Base-by-base conservation (phyloP, 2,329 filamentous ascomycete genomes). In the Scedosporium apiospermum region DNA sequence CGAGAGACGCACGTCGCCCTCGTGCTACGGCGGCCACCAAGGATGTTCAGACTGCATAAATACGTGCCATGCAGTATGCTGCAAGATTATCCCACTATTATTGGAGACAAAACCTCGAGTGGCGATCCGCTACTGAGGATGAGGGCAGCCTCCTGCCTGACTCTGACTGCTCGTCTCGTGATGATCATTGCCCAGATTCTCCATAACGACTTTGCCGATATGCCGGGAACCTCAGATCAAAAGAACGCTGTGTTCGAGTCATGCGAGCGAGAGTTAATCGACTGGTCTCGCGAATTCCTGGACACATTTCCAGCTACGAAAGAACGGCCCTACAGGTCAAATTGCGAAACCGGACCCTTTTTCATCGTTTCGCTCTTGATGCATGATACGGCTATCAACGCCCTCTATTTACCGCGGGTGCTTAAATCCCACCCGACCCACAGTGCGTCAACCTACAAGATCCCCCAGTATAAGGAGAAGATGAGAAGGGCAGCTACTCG, bases 401-500 rank as follows among this genome's bases (percentile, higher is more conserved):
- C 60, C 21, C 46, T 62, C 7, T 62, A 62, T 41, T 26, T 62
- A 12, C 60, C 46, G 6, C 44, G 46, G 46, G 49, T 62, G n/a
- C 34, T 53, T n/a, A 21, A 53, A 16, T 34, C 60, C 3, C 46
- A 27, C 16, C 14, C 18, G 46, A n/a, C 59, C 3, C 26, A 38
- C 26, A 55, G 16, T 18, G 12, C 34, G 6, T 55, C 49, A 4
- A 27, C 21, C n/a, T 51, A 46, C 14, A 38, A 51, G 27, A 57
- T 62, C 18, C 60, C 34, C n/a, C 38, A 38, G 34, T 62, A 62
- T 51, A 38, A 21, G 21, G 44, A 49, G 10, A 55, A 44, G 26
- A 62, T 62, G 60, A 57, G 60, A 14, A 46, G 60, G 14, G 60
- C 60, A 41, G 60, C 60, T 7, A 53, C 41, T 18, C 60, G 60